A percentile compares a stretch with the other conserved stretches of the same genome.
These are phyloP conservation scores for Phialophora tarda DNA, from an alignment of 2,329 filamentous ascomycete species.

Conservation along the genomic window DNA sequence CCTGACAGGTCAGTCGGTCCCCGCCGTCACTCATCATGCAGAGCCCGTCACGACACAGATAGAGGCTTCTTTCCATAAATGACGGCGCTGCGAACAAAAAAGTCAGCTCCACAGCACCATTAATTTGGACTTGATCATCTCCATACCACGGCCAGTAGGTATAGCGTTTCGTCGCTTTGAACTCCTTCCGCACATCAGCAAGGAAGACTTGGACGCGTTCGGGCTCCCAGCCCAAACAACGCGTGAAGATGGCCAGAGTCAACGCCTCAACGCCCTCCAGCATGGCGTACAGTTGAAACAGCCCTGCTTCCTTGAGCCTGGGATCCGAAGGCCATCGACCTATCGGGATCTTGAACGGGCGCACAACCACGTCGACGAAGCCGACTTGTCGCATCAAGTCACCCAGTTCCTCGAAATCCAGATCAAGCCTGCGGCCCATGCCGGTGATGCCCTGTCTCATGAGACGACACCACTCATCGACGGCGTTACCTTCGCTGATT, in stretches of 20 bases:
- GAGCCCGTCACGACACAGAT: not conserved
- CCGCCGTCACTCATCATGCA: not conserved
- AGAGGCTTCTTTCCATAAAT: conserved; percentile 16
- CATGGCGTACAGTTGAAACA: conserved; percentile 20
- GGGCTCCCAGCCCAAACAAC: conserved; percentile 21
- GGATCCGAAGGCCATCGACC: conserved; percentile 44
- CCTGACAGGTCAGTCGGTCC: not conserved
- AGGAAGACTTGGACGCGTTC: conserved; percentile 38
- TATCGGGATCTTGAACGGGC: conserved; percentile 40
- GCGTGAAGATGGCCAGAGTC: conserved; percentile 24
- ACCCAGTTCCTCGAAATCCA: conserved; percentile 40
- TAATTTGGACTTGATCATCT: conserved; percentile 35
- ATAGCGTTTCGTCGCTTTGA: conserved; percentile 31
- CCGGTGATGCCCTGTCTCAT: conserved; percentile 46
- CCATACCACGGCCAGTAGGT: conserved; percentile 33
- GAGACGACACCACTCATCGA: conserved; percentile 29
- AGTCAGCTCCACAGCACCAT: conserved; percentile 17
- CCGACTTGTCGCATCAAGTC: conserved; percentile 37
- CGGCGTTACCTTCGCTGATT: conserved; percentile 37
- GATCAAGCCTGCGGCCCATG: conserved; percentile 53
- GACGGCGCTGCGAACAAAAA: not conserved
- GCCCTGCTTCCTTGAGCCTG: conserved; percentile 18
- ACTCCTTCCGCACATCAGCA: conserved; percentile 35
- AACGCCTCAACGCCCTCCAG: conserved; percentile 23
- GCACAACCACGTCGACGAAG: conserved; percentile 40